Conservation (phyloP, 495 filamentous ascomycete species). For the Hypoxylon cercidicola region DNA sequence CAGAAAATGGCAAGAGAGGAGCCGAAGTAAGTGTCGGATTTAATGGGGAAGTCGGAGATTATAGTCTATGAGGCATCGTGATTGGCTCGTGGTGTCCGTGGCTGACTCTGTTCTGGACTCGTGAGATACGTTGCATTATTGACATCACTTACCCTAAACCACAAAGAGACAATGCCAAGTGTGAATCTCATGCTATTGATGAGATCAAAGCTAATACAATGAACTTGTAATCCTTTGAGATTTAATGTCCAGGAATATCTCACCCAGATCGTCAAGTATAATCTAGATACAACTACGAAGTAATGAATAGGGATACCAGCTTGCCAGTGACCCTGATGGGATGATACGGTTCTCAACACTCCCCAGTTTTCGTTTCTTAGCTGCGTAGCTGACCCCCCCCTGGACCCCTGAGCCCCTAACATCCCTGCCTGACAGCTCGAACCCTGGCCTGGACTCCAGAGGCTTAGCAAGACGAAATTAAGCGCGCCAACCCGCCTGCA, state of each 20-base stretch:
- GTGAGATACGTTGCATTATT: constrained; percentile 6
- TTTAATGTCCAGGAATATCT: no score
- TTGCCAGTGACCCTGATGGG: no score
- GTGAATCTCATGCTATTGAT: neutral
- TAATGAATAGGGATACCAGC: no score
- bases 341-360: no score
- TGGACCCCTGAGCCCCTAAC: neutral
- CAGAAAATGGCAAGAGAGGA: neutral
- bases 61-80: neutral
- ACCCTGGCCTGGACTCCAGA: constrained; percentile 1
- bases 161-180: neutral
- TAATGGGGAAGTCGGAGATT: constrained; percentile 12
- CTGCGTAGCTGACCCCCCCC: constrained; percentile 55
- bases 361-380: no score
- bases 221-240: no score
- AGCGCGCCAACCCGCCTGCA: constrained; percentile 33
- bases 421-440: constrained; percentile 12
- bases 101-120: constrained; percentile 9
- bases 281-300: no score
- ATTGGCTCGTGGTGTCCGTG: neutral
- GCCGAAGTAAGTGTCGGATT: constrained; percentile 5
- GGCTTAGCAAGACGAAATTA: constrained; percentile 34
- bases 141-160: constrained; percentile 5
- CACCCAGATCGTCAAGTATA: no score
- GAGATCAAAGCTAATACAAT: no score